These are phyloP conservation scores for Zalerion maritima DNA, from an alignment of 495 filamentous ascomycete species.

Conservation along the genomic window DNA sequence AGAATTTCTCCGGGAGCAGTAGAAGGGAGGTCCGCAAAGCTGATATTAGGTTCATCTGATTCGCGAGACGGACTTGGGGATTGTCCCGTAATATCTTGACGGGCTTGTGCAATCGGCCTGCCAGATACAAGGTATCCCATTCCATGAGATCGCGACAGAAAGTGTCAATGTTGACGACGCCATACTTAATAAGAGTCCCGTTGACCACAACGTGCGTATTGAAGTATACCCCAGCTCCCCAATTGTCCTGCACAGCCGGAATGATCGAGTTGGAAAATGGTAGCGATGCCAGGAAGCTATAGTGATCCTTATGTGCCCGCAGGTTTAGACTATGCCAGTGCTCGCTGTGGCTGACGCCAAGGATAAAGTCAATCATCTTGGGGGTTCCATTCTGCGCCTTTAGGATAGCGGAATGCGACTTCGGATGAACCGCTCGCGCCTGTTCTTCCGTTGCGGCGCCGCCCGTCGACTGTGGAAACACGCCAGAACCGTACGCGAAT, in stretches of 20 bases:
- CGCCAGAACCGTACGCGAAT: conserved; percentile 93
- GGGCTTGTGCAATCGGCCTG: conserved; percentile 88
- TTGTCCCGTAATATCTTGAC: conserved; percentile 96
- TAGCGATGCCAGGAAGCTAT: conserved; percentile 71
- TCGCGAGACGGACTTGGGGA: conserved; percentile 75
- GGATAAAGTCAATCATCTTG: conserved; percentile 98
- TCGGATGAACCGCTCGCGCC: conserved; percentile 52
- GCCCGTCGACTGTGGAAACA: conserved; percentile 63
- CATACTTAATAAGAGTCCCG: conserved; percentile 92
- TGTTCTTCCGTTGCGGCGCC: conserved; percentile 34
- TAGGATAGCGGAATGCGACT: conserved; percentile 59
- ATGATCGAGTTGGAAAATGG: conserved; percentile 77
- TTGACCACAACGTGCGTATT: conserved; percentile 94
- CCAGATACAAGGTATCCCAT: conserved; percentile 89
- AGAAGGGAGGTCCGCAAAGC: conserved; percentile 81
- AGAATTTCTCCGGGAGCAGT: conserved; percentile 69
- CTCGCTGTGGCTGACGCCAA: conserved; percentile 86
- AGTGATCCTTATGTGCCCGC: conserved; percentile 77
- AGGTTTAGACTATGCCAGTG: conserved; percentile 96
- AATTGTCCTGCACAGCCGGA: conserved; percentile 68
- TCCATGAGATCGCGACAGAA: conserved; percentile 70
- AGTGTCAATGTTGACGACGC: conserved; percentile 82
- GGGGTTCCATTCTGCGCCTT: conserved; percentile 71
- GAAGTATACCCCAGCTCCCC: conserved; percentile 92
- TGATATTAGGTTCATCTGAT: conserved; percentile 87